Evolutionary conservation across 352 stramenopile species (phyloP).

Genomic region (Pythium aquatile): DNA sequence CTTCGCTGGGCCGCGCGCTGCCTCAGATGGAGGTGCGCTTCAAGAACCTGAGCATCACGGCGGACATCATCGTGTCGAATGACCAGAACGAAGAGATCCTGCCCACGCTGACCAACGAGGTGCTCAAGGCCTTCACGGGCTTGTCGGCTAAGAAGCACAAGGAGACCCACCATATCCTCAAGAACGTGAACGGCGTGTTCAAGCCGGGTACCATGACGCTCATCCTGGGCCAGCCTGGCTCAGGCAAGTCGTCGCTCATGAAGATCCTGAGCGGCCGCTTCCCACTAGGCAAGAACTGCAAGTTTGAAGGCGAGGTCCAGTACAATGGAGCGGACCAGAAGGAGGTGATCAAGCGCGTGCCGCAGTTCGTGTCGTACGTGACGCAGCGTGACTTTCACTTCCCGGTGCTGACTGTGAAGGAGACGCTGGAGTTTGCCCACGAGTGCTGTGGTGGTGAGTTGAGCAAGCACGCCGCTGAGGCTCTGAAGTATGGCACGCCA

Average conservation of each 20-base stretch:
- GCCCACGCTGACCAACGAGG: slow-evolving; percentile 50
- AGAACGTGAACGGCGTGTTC: slow-evolving; percentile 28
- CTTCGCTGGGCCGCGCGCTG: slow-evolving; percentile 14
- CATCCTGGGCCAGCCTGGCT: neutral
- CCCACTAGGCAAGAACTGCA: slow-evolving; percentile 11
- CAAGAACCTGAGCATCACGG: slow-evolving; percentile 33
- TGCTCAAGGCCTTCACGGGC: slow-evolving; percentile 32
- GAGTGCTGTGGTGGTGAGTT: slow-evolving; percentile 26
- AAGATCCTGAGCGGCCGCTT: no score
- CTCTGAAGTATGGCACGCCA: neutral
- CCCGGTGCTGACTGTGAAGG: no score
- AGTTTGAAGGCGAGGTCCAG: slow-evolving; percentile 9
- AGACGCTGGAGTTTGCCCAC: slow-evolving; percentile 19
- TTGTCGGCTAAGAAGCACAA: slow-evolving; percentile 43
- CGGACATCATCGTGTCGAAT: slow-evolving; percentile 16
- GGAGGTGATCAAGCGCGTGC: slow-evolving; percentile 14
- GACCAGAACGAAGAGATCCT: slow-evolving; percentile 25
- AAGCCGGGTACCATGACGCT: slow-evolving; percentile 22
- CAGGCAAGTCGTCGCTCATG: no score
- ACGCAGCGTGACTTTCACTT: no score
- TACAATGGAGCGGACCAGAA: slow-evolving; percentile 14
- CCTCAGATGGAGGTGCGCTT: slow-evolving; percentile 33
- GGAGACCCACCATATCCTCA: slow-evolving; percentile 40
- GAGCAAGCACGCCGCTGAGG: slow-evolving; percentile 1
- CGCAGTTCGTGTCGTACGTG: neutral